Evolutionary conservation across 179 eudicot genomes (phyloP).

Genomic region (Patellifolia procumbens): DNA sequence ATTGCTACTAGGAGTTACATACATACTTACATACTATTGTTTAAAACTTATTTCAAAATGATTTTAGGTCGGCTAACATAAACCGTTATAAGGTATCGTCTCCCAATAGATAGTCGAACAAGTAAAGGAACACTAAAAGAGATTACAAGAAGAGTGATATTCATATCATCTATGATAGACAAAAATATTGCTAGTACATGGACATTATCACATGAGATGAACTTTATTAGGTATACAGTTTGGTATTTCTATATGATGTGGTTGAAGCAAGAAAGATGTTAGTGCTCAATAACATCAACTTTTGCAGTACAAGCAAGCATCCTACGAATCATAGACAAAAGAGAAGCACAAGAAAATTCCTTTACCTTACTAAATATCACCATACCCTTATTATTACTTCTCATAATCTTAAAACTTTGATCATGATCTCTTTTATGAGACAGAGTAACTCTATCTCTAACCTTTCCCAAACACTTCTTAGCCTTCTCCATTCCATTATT

Average conservation of each 20-base stretch:
- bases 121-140: too few relatives aligned
- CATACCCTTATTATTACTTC: neutral
- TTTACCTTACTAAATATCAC: conserved; percentile 19
- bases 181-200: neutral
- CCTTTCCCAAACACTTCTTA: conserved; percentile 26
- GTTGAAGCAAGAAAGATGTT: neutral
- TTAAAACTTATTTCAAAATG: too few relatives aligned
- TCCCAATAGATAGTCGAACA: too few relatives aligned
- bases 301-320: conserved; percentile 36
- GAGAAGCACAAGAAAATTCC: conserved; percentile 22
- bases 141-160: neutral
- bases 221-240: neutral
- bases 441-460: conserved; percentile 20
- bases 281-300: conserved; percentile 29
- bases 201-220: neutral
- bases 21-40: too few relatives aligned
- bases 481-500: conserved; percentile 16
- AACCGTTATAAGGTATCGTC: too few relatives aligned
- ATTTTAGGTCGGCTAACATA: too few relatives aligned
- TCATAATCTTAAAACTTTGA: conserved; percentile 1
- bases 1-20: too few relatives aligned
- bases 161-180: neutral
- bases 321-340: conserved; percentile 26
- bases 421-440: conserved; percentile 11
- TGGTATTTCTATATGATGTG: neutral